Evolutionary conservation across 176 grass and related monocot species (phyloP), one percentile per base, ranked within the genome.

Genomic region (Miscanthus lutarioriparius): DNA sequence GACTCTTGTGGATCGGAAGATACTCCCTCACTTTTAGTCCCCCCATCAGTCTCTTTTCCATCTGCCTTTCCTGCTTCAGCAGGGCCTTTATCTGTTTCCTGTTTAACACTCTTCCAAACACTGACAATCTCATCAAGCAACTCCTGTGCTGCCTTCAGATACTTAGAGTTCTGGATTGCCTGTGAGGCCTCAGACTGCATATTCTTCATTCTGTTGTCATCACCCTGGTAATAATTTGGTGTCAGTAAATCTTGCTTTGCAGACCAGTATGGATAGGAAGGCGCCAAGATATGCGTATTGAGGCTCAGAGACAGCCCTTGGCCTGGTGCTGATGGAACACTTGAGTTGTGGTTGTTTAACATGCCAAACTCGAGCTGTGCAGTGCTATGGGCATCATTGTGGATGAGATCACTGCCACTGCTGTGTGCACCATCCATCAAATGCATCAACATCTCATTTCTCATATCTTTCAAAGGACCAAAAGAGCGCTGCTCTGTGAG

Each of bases 251-350:
- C 96, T 67, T 73, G 68, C 72, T 91, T 91, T 70, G 64, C 54
- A 40, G 91, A 90, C 87, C 89, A 92, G 72, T 92, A 94, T 49
- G 91, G 93, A 75, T 91, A 94, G 69, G 93, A 91, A 20, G 96
- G 91, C 8, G 80, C 74, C 62, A 89, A 84, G 74, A 94, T 94
- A 67, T 95, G 87, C 1, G 96, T 89, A 77, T 92, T 91, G 56
- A 99, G 91, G 75, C 96, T 96, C 61, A 99, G 81, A 35, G 96
- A 99, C 20, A 96, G 85, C 65, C 93, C 93, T 86, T 96, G 96
- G 37, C 89, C 86, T 14, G 75, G 82, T 83, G 91, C 67, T 28
- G 87, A 74, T 7, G 81, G 72, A 66, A 92, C 66, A 81, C 82
- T 89, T 69, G 91, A 90, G 56, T 80, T 83, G 17, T 92, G 80